Evolutionary conservation across 352 stramenopile genomes (phyloP).

Genomic region (Chloridella minuta): DNA sequence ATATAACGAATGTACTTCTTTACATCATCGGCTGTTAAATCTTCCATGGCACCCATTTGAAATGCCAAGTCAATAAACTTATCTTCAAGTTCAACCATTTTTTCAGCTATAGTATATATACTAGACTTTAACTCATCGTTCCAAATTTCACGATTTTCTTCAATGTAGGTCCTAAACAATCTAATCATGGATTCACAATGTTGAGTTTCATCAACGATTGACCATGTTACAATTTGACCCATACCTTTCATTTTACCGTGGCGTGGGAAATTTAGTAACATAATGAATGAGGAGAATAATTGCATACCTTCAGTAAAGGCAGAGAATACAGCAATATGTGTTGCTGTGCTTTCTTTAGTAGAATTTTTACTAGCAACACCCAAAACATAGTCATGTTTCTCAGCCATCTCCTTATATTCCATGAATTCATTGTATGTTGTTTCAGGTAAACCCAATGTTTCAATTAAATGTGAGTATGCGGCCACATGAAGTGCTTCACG

Average conservation of each 20-base stretch:
- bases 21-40: background rate
- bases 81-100: background rate
- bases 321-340: too few species aligned
- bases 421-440: background rate
- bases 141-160: background rate
- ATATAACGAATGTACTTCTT: background rate
- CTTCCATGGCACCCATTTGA: background rate
- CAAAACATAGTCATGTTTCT: background rate
- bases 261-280: background rate
- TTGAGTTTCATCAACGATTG: background rate
- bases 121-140: background rate
- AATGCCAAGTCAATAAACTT: constrained; percentile 6
- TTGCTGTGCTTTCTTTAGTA: too few species aligned
- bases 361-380: background rate
- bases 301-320: background rate
- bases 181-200: background rate
- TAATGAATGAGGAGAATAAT: background rate
- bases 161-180: background rate
- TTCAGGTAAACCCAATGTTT: background rate
- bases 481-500: background rate
- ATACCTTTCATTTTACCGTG: background rate
- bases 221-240: background rate
- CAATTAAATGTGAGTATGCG: background rate
- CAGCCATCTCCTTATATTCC: background rate
- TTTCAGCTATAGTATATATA: background rate